Evolutionary conservation across 2,329 filamentous ascomycete species (phyloP).

Genomic region (Aspergillus transmontanensis): DNA sequence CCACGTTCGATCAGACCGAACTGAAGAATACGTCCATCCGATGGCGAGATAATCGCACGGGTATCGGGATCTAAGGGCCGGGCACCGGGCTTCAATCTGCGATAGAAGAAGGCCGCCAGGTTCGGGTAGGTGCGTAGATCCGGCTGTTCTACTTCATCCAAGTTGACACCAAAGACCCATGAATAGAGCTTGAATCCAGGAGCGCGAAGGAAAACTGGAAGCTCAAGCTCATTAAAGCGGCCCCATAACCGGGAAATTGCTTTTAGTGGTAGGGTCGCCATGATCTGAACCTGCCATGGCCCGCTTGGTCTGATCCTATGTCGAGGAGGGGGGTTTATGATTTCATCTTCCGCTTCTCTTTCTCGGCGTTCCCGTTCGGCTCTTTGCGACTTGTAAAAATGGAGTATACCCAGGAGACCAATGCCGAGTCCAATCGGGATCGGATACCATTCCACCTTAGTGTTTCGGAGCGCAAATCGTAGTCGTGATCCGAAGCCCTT

Average conservation of each 20-base stretch:
- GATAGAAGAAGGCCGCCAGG: slow-evolving; percentile 95
- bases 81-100: slow-evolving; percentile 83
- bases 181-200: slow-evolving; percentile 92
- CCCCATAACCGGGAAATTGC: slow-evolving; percentile 89
- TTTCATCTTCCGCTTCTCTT: slow-evolving; percentile 47
- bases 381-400: slow-evolving; percentile 74
- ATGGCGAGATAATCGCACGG: slow-evolving; percentile 80
- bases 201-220: slow-evolving; percentile 83
- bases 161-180: slow-evolving; percentile 85
- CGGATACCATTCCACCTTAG: slow-evolving; percentile 81
- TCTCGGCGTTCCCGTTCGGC: slow-evolving; percentile 52
- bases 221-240: slow-evolving; percentile 82
- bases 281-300: slow-evolving; percentile 90
- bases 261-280: slow-evolving; percentile 90
- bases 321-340: slow-evolving; percentile 51
- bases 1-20: slow-evolving; percentile 90
- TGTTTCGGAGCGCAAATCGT: slow-evolving; percentile 61
- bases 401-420: slow-evolving; percentile 77
- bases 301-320: slow-evolving; percentile 76
- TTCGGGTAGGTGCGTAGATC: slow-evolving; percentile 91
- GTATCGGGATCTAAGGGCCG: slow-evolving; percentile 81
- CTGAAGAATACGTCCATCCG: slow-evolving; percentile 88
- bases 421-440: slow-evolving; percentile 87
- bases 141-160: slow-evolving; percentile 82
- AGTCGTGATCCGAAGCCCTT: slow-evolving; percentile 59